Evolutionary conservation across 1,284 basidiomycete species (phyloP), one percentile per base, ranked within the genome.

Genomic region (Trametes pubescens): DNA sequence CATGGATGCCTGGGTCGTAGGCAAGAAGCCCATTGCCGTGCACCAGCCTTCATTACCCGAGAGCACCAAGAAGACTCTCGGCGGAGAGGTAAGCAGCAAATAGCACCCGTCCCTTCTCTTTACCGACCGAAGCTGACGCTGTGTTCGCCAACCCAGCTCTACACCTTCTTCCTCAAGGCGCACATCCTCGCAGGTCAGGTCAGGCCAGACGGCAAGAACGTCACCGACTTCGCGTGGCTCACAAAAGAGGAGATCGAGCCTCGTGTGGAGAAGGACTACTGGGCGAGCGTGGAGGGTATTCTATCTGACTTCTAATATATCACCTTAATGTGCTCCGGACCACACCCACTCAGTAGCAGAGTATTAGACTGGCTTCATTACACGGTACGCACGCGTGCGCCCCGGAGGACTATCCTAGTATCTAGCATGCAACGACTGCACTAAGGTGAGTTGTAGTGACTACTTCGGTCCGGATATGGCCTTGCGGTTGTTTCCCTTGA

Each of bases 181-280:
- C 92, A 94, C 71, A 91, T 95, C 59, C 83, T 95, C 73, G 86
- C 91, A 4, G 93, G 93, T 14, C 92, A 94, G 75, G 86, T 85
- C 26, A 80, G 78, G 37, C 87, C 87, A 22, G 77, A 85, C 58
- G 76, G 79, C 38, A 79, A 83, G 68, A 76, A 77, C 59, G 80
- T 91, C 61, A 80, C 82, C 55, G 92, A 94, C 71, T 95, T 94
- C 79, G 93, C 92, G 22, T 96, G 94, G 94, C 81, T 96, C 66
- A 95, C 94, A 61, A 94, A 94, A 78, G 86, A 95, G 75, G 94
- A 96, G 81, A 89, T 96, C 57, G 79, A 88, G 74, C 77, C 84
- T 46, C 83, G 82, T 49, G 87, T 93, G 34, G 82, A 86, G 55
- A 73, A 77, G 65, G 77, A 84, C 62, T 95, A 95, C 72, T 96